Evolutionary conservation across 495 filamentous ascomycete genomes (phyloP), one percentile per base, ranked within the genome.

Genomic region (Tetracladium marchalianum): DNA sequence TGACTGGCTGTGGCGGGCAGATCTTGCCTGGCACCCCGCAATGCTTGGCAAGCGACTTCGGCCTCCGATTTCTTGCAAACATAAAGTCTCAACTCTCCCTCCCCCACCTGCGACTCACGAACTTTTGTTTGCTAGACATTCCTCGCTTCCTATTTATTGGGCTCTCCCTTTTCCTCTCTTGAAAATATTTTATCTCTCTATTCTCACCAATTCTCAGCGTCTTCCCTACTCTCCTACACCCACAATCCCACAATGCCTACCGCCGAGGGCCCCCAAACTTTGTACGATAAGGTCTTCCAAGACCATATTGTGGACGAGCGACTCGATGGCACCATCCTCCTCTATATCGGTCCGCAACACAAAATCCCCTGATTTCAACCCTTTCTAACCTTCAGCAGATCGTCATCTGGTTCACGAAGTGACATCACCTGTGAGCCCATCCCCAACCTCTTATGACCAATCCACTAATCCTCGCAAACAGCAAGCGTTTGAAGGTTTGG

Each of bases 371-470:
- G 22, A 31, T 35, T 37, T 32, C 31, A 19, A 35, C 32, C 24
- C 31, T 11, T 17, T 11, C 51, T 57, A 22, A 55, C 43, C 10
- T 44, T 32, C 45, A 16, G 54, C 60, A 83, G 86, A 93, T 66
- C 77, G 92, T 63, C 92, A 98, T 73, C 76, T 98, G 33, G 87
- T 96, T 44, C 92, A 98, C 61, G 92, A 98, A 74, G 92, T 98
- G 60, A 97, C 92, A 43, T 95, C 90, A 44, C 92, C 92, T 31
- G 82, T 85, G 18, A n/a, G 13, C 19, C 41, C 27, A 24, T 40
- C 10, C 22, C 13, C 17, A 11, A 5, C 11, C n/a, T 31, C 31
- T 17, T 36, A 33, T 42, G 32, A 31, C 36, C 46, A 42, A 54
- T 35, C 15, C n/a, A 31, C 38, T 46, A 35, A 50, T 31, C 37